Percentiles rank a stretch among this genome's conserved stretches.
phyloP scores from a whole-genome alignment of 352 stramenopile species.

The Thalassiosira hispida region DNA sequence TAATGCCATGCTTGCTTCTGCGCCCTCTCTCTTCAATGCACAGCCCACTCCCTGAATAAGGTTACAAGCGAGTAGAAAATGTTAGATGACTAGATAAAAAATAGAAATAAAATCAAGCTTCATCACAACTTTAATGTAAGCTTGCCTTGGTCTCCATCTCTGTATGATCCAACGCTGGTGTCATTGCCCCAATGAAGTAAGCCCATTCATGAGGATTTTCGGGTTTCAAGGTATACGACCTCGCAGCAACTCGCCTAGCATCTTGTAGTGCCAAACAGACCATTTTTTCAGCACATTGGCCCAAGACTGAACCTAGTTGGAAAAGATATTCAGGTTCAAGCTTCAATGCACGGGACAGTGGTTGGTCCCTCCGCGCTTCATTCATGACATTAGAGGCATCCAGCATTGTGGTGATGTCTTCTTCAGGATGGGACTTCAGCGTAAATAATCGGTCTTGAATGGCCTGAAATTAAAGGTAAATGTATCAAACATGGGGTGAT shows the following conservation, averaged over 20 bases:
- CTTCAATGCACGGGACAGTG: conserved; percentile 25
- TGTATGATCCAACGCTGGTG: conserved; percentile 53
- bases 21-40: conserved; percentile 5
- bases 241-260: conserved; percentile 28
- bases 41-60: conserved; percentile 29
- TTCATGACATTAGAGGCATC: conserved; percentile 27
- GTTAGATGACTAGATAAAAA: neutral
- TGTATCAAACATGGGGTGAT: neutral
- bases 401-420: conserved; percentile 49
- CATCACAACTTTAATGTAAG: neutral
- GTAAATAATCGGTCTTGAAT: conserved; percentile 46
- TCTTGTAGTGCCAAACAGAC: conserved; percentile 50
- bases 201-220: conserved; percentile 33
- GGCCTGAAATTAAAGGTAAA: conserved; percentile 25
- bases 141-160: conserved; percentile 52
- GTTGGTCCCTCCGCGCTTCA: conserved; percentile 7
- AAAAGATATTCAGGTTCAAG: conserved; percentile 61
- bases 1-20: conserved; percentile 19
- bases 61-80: conserved; percentile 2
- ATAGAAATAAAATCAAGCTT: neutral
- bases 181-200: conserved; percentile 49
- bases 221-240: neutral
- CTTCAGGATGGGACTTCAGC: conserved; percentile 37
- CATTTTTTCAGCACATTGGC: conserved; percentile 61
- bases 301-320: conserved; percentile 45